These are phyloP conservation scores for Tephrocybe rancida DNA, from an alignment of 768 basidiomycete genomes.

Conservation along the genomic window DNA sequence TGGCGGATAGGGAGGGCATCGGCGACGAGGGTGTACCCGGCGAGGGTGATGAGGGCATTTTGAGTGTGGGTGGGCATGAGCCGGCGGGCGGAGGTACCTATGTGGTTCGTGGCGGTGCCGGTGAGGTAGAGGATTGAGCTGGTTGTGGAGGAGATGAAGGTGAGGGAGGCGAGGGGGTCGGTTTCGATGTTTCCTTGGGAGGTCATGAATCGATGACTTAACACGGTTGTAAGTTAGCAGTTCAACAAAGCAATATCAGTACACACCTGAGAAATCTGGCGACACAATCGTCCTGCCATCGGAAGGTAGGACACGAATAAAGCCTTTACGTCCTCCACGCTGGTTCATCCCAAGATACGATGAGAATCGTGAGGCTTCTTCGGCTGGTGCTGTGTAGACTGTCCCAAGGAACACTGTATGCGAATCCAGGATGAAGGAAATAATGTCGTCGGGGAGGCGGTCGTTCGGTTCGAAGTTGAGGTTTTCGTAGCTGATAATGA, in stretches of 20 bases:
- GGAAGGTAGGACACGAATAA: conserved; percentile 57
- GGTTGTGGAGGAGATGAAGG: conserved; percentile 53
- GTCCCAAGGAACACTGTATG: conserved; percentile 63
- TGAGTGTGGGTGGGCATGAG: conserved; percentile 54
- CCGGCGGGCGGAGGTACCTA: conserved; percentile 46
- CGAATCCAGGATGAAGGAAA: conserved; percentile 46
- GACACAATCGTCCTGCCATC: conserved; percentile 57
- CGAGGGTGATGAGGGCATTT: conserved; percentile 49
- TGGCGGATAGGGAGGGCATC: conserved; percentile 59
- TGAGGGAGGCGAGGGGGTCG: conserved; percentile 57
- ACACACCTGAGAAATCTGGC: conserved; percentile 62
- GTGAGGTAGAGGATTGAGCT: conserved; percentile 67
- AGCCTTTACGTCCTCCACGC: conserved; percentile 64
- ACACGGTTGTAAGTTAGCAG: not conserved
- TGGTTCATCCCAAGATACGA: conserved; percentile 68
- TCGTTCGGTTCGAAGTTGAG: conserved; percentile 34
- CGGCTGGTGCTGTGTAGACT: conserved; percentile 40
- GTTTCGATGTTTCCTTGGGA: conserved; percentile 64
- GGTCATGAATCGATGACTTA: conserved; percentile 66
- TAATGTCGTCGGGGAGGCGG: conserved; percentile 49
- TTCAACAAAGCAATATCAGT: not conserved
- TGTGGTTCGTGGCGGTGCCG: conserved; percentile 51
- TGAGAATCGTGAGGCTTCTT: conserved; percentile 43
- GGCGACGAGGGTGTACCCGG: conserved; percentile 54
- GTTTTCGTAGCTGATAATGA: conserved; percentile 34